These are phyloP conservation scores for Dentiscutata heterogama DNA, from an alignment of 371 early-diverging fungal species.

Conservation along the genomic window DNA sequence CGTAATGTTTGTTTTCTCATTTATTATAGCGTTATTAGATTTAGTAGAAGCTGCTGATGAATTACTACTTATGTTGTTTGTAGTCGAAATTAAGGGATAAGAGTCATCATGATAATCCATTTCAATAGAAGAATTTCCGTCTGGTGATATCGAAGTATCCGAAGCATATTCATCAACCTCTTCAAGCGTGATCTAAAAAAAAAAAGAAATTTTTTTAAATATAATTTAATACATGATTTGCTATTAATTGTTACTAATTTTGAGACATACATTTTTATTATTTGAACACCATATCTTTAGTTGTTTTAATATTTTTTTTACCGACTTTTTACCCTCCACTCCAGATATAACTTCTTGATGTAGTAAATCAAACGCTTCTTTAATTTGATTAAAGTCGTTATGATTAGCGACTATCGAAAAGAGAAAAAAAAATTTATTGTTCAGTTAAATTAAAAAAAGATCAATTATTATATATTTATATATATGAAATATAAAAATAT, in stretches of 20 bases:
- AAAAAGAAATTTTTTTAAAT: not conserved
- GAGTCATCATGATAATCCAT: constrained; percentile 22
- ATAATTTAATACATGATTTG: not conserved
- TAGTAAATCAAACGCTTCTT: constrained; percentile 12
- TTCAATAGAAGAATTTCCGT: constrained; percentile 32
- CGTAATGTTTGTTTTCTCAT: not conserved
- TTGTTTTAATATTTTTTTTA: constrained; percentile 44
- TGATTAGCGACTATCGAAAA: constrained; percentile 10
- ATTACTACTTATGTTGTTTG: not conserved
- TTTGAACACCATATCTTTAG: constrained; percentile 17
- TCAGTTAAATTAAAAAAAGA: not conserved
- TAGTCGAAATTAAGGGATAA: not conserved
- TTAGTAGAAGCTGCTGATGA: not conserved
- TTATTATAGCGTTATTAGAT: not conserved
- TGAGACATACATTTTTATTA: constrained; percentile 15
- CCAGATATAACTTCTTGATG: constrained; percentile 24
- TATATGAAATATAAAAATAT: not conserved
- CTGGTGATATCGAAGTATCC: constrained; percentile 30
- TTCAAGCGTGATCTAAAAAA: constrained; percentile 1
- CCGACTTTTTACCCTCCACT: constrained; percentile 33
- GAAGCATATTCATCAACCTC: constrained; percentile 34
- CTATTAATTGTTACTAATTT: not conserved
- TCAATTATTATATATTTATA: not conserved
- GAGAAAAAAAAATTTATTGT: not conserved
- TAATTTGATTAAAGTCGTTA: constrained; percentile 32